A percentile compares a stretch with the other conserved stretches of the same genome.
phyloP scores from a whole-genome alignment of 2,329 filamentous ascomycete species.

The Septoria linicola region DNA sequence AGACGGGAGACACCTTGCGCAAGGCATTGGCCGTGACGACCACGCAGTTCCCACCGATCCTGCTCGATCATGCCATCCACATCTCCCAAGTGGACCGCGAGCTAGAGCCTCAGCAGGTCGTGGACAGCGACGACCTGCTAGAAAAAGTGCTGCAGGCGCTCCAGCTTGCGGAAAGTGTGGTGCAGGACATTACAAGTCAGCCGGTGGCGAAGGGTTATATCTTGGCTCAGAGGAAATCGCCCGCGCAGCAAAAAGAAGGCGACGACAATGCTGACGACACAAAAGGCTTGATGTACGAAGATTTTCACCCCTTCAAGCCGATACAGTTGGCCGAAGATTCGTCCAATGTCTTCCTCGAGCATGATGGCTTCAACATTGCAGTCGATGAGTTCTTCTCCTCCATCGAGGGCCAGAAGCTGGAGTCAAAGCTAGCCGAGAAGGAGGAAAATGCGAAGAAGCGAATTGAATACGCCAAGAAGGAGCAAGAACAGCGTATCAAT shows the following conservation, averaged over 20 bases:
- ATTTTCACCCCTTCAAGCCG: constrained; percentile 91
- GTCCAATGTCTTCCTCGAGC: constrained; percentile 67
- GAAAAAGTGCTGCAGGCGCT: constrained; percentile 68
- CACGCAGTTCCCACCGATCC: constrained; percentile 80
- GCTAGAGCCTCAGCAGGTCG: constrained; percentile 65
- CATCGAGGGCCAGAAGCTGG: constrained; percentile 86
- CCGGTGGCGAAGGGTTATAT: constrained; percentile 79
- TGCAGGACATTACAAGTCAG: constrained; percentile 66
- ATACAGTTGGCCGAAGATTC: constrained; percentile 71
- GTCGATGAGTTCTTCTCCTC: constrained; percentile 98
- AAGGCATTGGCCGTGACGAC: constrained; percentile 81
- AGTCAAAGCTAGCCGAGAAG: constrained; percentile 76
- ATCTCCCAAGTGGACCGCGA: constrained; percentile 67
- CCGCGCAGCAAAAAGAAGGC: constrained; percentile 29
- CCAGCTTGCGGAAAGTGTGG: constrained; percentile 66
- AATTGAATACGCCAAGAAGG: constrained; percentile 76
- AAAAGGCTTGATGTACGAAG: constrained; percentile 70
- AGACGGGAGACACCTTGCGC: constrained; percentile 71
- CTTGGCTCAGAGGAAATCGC: constrained; percentile 61
- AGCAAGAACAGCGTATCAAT: constrained; percentile 82
- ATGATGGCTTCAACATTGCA: constrained; percentile 84
- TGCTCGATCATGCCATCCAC: constrained; percentile 82
- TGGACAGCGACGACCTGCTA: constrained; percentile 64
- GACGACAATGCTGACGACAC: constrained; percentile 44
- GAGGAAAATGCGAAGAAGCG: constrained; percentile 80